Evolutionary conservation across 2,329 filamentous ascomycete species (phyloP).

Genomic region (Exophiala oligosperma): DNA sequence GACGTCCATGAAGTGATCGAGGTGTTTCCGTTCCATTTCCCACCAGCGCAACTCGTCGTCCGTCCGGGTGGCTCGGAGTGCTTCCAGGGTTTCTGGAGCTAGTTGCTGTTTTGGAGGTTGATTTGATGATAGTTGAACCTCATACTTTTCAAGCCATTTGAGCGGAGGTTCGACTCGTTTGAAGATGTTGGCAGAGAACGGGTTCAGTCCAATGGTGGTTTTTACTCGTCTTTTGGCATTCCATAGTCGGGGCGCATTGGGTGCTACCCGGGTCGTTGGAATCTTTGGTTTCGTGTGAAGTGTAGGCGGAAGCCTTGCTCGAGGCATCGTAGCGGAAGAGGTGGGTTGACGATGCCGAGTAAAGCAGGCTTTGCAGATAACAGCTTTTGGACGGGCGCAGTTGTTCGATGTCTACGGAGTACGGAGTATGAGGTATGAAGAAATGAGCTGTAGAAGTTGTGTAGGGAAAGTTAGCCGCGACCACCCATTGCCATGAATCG

Average conservation of each 20-base stretch:
- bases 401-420: no score
- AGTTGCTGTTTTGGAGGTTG: not conserved
- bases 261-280: not conserved
- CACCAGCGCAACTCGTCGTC: constrained; percentile 21
- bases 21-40: constrained; percentile 23
- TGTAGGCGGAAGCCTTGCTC: constrained; percentile 17
- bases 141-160: constrained; percentile 6
- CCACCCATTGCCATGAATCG: no score
- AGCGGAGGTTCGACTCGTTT: not conserved
- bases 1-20: constrained; percentile 26
- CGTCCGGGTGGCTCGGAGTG: not conserved
- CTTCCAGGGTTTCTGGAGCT: not conserved
- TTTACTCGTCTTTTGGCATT: constrained; percentile 28
- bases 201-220: constrained; percentile 15
- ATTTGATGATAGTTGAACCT: not conserved
- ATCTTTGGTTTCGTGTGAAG: constrained; percentile 11
- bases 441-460: not conserved
- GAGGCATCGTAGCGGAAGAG: constrained; percentile 16
- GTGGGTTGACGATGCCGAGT: not conserved
- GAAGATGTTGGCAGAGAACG: constrained; percentile 1
- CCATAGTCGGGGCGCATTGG: constrained; percentile 23
- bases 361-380: no score
- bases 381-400: no score
- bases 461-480: not conserved
- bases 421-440: no score